A percentile compares a stretch with the other conserved stretches of the same genome.
Conservation (phyloP, 1,284 basidiomycete species). For the Apiotrichum gamsii region DNA sequence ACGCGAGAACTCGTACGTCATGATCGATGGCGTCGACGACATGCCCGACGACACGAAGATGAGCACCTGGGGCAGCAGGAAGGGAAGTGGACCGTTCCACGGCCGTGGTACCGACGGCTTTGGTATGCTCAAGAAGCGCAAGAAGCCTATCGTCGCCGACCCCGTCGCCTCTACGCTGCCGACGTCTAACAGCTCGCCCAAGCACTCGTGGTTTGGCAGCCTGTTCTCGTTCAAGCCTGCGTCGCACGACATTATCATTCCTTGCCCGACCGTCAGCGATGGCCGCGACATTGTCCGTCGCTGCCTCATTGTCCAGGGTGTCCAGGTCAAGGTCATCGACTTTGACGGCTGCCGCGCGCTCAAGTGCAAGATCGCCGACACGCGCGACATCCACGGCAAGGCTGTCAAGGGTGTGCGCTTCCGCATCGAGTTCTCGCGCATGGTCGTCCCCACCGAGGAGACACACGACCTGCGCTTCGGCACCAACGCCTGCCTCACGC, state of each 20-base stretch:
- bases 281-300: slow-evolving; percentile 32
- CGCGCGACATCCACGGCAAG: slow-evolving; percentile 21
- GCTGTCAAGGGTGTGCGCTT: slow-evolving; percentile 41
- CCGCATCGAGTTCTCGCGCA: slow-evolving; percentile 42
- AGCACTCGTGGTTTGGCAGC: slow-evolving; percentile 79
- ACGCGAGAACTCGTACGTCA: slow-evolving; percentile 41
- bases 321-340: slow-evolving; percentile 34
- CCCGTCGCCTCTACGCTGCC: slow-evolving; percentile 2
- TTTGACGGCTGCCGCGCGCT: slow-evolving; percentile 38
- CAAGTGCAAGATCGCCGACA: slow-evolving; percentile 38
- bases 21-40: slow-evolving; percentile 33
- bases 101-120: slow-evolving; percentile 37
- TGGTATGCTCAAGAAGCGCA: slow-evolving; percentile 43
- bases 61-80: slow-evolving; percentile 30
- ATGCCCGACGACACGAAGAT: slow-evolving; percentile 22
- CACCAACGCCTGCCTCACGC: slow-evolving; percentile 41
- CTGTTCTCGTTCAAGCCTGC: slow-evolving; percentile 80
- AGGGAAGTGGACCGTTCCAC: slow-evolving; percentile 19
- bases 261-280: slow-evolving; percentile 36
- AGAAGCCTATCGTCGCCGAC: slow-evolving; percentile 20
- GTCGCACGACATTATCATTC: slow-evolving; percentile 50
- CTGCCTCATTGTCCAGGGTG: slow-evolving; percentile 28
- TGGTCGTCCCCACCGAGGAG: slow-evolving; percentile 19
- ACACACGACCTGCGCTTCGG: slow-evolving; percentile 25
- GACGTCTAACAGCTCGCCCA: slow-evolving; percentile 30